Evolutionary conservation across 257 asterid species (phyloP).

Genomic region (Solanum sitiens): DNA sequence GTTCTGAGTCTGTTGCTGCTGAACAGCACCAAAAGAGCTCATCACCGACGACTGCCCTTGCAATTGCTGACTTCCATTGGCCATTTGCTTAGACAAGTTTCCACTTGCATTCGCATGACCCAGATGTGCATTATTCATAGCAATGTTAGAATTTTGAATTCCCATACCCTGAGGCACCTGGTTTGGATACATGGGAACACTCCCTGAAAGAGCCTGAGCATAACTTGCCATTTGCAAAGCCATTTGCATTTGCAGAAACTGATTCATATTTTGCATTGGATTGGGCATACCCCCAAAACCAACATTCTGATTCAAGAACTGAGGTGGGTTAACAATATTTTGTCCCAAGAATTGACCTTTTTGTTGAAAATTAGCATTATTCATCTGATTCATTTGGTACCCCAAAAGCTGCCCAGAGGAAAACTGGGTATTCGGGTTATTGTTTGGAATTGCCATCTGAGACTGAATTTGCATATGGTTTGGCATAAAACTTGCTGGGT

Average conservation of each 20-base stretch:
- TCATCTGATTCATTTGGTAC: conserved; percentile 13
- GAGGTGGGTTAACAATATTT: conserved; percentile 29
- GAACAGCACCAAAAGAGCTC: neutral
- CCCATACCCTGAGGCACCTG: neutral
- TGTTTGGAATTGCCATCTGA: conserved; percentile 34
- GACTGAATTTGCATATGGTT: conserved; percentile 34
- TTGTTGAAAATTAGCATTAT: conserved; percentile 8
- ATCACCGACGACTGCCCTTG: conserved; percentile 4
- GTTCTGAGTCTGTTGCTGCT: neutral
- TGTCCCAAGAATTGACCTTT: conserved; percentile 30
- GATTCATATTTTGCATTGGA: conserved; percentile 47
- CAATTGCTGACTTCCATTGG: conserved; percentile 16
- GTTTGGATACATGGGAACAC: neutral
- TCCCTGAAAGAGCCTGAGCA: conserved; percentile 11
- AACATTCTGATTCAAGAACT: conserved; percentile 21
- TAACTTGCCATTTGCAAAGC: conserved; percentile 26
- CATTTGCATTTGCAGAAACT: conserved; percentile 41
- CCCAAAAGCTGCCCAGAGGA: conserved; percentile 36
- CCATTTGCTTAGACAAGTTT: conserved; percentile 18
- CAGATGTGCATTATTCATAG: conserved; percentile 25
- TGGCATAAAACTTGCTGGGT: conserved; percentile 27
- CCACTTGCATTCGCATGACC: conserved; percentile 23
- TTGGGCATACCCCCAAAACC: conserved; percentile 23
- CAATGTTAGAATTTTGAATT: conserved; percentile 29
- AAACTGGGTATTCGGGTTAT: conserved; percentile 24